Evolutionary conservation across 805 yeast genomes (phyloP).

Genomic region (Ogataea pignaliae): DNA sequence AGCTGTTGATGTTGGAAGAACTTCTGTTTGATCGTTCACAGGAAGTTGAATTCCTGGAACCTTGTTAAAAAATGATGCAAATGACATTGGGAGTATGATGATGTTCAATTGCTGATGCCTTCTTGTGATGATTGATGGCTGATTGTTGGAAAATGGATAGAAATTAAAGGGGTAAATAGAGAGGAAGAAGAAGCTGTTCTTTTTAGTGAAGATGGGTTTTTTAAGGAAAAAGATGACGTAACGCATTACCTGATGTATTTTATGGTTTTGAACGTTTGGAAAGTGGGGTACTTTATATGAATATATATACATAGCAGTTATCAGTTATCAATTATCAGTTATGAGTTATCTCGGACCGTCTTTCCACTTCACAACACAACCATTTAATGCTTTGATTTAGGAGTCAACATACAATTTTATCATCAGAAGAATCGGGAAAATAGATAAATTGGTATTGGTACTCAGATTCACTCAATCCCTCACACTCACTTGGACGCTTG

Average conservation of each 20-base stretch:
- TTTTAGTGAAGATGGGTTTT: no score
- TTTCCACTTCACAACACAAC: no score
- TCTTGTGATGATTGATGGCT: background rate
- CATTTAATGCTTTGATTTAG: no score
- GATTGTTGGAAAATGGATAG: background rate
- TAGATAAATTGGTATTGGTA: no score
- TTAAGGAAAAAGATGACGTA: no score
- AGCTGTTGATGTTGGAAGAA: constrained; percentile 5
- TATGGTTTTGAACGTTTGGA: background rate
- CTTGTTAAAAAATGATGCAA: constrained; percentile 12
- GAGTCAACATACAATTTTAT: no score
- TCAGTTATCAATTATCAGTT: background rate
- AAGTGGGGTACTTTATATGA: background rate
- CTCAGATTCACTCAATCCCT: no score
- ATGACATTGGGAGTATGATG: constrained; percentile 4
- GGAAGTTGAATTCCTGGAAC: constrained; percentile 22
- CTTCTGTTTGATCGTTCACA: constrained; percentile 8
- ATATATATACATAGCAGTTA: background rate
- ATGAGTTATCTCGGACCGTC: background rate
- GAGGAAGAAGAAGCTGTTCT: no score
- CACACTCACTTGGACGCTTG: no score
- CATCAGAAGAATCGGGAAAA: no score
- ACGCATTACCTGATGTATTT: no score
- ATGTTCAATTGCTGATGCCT: background rate
- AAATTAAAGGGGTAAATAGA: no score